Evolutionary conservation across 2,329 filamentous ascomycete species (phyloP), one percentile per base, ranked within the genome.

Genomic region (Pseudopyrenochaeta lycopersici): DNA sequence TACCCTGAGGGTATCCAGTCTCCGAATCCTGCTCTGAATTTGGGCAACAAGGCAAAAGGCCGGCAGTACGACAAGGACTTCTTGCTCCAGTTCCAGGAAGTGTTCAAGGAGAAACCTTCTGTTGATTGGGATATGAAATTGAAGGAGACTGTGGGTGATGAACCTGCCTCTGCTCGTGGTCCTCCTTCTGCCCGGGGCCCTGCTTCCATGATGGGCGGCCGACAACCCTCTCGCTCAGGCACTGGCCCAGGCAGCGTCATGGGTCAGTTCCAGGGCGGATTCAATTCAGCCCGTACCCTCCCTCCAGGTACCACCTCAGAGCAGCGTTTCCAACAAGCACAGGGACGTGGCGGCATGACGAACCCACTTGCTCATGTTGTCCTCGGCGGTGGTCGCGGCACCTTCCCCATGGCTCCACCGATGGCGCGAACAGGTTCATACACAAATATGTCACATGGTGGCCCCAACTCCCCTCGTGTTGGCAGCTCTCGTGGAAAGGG

Each of bases 21-120:
- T 21, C 95, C 95, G 7, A 98, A 97, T 78, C 92, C 94, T 10
- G 91, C 94, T 2, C 80, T 97, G 62, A 99, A 98, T 76, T 90
- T 91, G 23, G 83, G 86, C 30, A 91, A 90, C 76, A 94, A 93
- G 80, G 87, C 87, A 58, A 90, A 88, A 76, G 89, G 87, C 36
- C 96, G 96, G 82, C 93, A 96, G 76, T 99, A 99, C 77, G 92
- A 98, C 78, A 91, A 93, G 69, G 89, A 90, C 67, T 99, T 99
- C 82, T 81, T 99, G 78, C 84, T 99, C 27, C 95, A 99, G 74
- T 99, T 99, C 84, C 91, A 97, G 80, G 86, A 86, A 67, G 92
- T 97, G 17, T 99, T 97, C 80, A 96, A 92, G 59, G 95, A 99
- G 82, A 96, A 97, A 80, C 95, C 95, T 12, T 96, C 92, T 0